Percentiles rank a stretch among this genome's conserved stretches.
Evolutionary conservation across 2,329 filamentous ascomycete species (phyloP).

Genomic region (Xylaria arbuscula): DNA sequence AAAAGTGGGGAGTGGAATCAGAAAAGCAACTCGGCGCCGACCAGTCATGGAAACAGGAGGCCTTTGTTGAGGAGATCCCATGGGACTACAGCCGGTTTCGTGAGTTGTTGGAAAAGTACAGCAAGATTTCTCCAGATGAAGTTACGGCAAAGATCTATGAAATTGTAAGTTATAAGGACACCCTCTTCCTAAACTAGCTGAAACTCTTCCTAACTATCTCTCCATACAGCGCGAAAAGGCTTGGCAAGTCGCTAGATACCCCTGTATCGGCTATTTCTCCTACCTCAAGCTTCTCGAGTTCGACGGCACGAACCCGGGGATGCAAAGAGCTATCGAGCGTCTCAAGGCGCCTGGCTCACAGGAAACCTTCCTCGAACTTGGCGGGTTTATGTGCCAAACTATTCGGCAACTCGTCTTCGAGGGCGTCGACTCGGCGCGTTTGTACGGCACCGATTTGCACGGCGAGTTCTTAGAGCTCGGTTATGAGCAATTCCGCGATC

Average conservation of each 20-base stretch:
- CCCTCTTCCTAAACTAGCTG: not conserved
- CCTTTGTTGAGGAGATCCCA: slow-evolving; percentile 18
- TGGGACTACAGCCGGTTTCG: slow-evolving; percentile 22
- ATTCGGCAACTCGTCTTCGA: slow-evolving; percentile 26
- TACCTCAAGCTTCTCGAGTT: slow-evolving; percentile 26
- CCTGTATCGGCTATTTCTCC: slow-evolving; percentile 29
- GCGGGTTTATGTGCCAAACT: slow-evolving; percentile 29
- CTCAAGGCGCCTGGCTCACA: slow-evolving; percentile 27
- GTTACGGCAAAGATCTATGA: slow-evolving; percentile 17
- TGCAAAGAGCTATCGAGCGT: slow-evolving; percentile 23
- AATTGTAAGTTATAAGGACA: slow-evolving; percentile 28
- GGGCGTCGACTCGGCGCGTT: slow-evolving; percentile 30
- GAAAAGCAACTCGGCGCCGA: slow-evolving; percentile 16
- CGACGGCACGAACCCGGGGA: slow-evolving; percentile 1
- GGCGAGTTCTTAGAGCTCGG: slow-evolving; percentile 30
- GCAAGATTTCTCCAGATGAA: slow-evolving; percentile 14
- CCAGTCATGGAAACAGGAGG: slow-evolving; percentile 12
- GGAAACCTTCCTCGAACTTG: slow-evolving; percentile 31
- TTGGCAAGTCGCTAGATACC: slow-evolving; percentile 28
- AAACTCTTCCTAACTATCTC: not conserved
- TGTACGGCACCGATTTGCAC: slow-evolving; percentile 31
- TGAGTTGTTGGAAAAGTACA: slow-evolving; percentile 23
- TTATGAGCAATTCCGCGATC: slow-evolving; percentile 31
- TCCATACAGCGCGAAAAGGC: slow-evolving; percentile 25
- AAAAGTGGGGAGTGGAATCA: slow-evolving; percentile 25